Percentiles rank a stretch among this genome's conserved stretches.
phyloP scores from a whole-genome alignment of 176 grass and related monocot genomes.

The Aegilops bicornis region DNA sequence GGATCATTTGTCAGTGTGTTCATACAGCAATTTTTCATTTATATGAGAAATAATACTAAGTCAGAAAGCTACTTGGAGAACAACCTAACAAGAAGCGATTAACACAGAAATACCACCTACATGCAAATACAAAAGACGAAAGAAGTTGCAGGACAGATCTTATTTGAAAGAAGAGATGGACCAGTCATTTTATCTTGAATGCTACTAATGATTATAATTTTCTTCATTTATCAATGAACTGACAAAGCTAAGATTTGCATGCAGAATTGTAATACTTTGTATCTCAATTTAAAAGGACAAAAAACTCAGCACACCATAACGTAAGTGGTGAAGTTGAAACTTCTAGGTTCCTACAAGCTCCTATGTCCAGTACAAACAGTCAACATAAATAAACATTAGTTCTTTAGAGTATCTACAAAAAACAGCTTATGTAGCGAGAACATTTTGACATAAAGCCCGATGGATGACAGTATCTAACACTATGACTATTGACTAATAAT shows the following conservation, averaged over 20 bases:
- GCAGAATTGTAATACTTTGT: neutral
- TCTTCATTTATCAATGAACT: neutral
- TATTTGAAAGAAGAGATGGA: neutral
- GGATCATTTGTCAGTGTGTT: neutral
- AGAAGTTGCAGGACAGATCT: neutral
- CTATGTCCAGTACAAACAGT: neutral
- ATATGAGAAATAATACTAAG: neutral
- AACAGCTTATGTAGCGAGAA: neutral
- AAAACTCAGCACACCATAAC: neutral
- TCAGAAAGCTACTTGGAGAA: conserved; percentile 1
- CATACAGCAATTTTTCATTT: neutral
- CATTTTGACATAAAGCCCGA: neutral
- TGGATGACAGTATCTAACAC: neutral
- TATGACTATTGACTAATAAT: neutral
- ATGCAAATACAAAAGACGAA: neutral
- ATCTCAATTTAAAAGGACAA: neutral
- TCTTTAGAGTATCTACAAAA: neutral
- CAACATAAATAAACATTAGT: neutral
- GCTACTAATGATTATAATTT: neutral
- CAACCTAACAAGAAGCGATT: neutral
- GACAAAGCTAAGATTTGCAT: conserved; percentile 9
- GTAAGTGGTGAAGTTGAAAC: neutral
- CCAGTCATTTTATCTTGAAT: neutral
- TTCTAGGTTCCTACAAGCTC: conserved; percentile 1
- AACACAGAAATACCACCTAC: neutral